phyloP scores from a whole-genome alignment of 2,329 filamentous ascomycete genomes.

The Apiospora aurea region DNA sequence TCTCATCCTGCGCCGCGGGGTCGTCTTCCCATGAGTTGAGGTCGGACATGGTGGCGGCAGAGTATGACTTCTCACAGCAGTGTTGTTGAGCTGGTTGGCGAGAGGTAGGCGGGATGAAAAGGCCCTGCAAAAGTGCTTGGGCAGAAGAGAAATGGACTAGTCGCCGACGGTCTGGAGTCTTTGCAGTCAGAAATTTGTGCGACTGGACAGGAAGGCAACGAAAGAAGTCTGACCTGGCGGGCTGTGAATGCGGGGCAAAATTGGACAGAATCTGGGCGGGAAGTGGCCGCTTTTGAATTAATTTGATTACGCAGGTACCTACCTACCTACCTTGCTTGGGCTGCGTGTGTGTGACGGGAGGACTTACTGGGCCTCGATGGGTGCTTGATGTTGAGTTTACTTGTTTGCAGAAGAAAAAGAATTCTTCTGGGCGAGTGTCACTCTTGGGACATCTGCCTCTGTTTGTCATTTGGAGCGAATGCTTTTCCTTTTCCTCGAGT shows the following conservation, averaged over 20 bases:
- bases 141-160: background rate
- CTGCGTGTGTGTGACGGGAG: background rate
- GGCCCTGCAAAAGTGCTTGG: background rate
- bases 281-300: background rate
- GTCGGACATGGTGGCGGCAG: conserved; percentile 72
- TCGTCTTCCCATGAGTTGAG: conserved; percentile 97
- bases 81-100: background rate
- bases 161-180: conserved; percentile 1
- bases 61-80: background rate
- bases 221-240: conserved; percentile 15
- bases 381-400: background rate
- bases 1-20: conserved; percentile 77
- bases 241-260: conserved; percentile 21
- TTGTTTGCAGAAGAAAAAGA: no score
- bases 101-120: background rate
- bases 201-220: conserved; percentile 12
- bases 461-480: background rate
- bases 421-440: background rate
- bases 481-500: background rate
- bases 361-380: background rate
- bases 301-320: background rate
- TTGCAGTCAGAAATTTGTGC: conserved; percentile 20
- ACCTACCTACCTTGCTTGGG: background rate
- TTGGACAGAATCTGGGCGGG: conserved; percentile 19
- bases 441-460: background rate